These are phyloP conservation scores for Syzygium syzygioides DNA, from an alignment of 441 rosid species.

Conservation along the genomic window DNA sequence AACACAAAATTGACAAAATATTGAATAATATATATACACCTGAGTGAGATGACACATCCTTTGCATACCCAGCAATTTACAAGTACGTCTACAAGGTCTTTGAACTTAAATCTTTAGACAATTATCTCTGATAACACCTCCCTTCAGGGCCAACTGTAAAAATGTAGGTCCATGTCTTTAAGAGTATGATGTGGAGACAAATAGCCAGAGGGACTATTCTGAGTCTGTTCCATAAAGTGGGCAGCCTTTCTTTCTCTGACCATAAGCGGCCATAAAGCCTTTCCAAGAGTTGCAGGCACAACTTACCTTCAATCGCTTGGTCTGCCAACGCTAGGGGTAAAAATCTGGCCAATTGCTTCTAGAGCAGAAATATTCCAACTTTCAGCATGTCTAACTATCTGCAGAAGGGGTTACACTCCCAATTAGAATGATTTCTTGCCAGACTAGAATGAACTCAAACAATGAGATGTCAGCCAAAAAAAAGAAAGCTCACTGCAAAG, in stretches of 20 bases:
- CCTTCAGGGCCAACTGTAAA: neutral
- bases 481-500: conserved; percentile 31
- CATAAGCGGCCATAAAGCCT: neutral
- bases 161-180: neutral
- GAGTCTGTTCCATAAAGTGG: neutral
- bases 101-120: neutral
- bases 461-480: neutral
- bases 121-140: neutral
- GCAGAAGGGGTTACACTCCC: neutral
- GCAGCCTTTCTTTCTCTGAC: neutral
- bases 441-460: neutral
- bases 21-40: neutral
- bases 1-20: neutral
- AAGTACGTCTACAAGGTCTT: neutral
- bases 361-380: conserved; percentile 75
- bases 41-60: neutral
- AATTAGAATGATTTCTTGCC: neutral
- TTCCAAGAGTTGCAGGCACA: neutral
- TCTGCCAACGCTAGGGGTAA: conserved; percentile 32
- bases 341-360: conserved; percentile 73
- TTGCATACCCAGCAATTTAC: neutral
- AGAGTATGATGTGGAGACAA: neutral
- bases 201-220: neutral
- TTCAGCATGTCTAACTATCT: conserved; percentile 78
- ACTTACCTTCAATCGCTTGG: conserved; percentile 6